Conservation (phyloP, 2,329 filamentous ascomycete species). For the Parafenestella ontariensis region DNA sequence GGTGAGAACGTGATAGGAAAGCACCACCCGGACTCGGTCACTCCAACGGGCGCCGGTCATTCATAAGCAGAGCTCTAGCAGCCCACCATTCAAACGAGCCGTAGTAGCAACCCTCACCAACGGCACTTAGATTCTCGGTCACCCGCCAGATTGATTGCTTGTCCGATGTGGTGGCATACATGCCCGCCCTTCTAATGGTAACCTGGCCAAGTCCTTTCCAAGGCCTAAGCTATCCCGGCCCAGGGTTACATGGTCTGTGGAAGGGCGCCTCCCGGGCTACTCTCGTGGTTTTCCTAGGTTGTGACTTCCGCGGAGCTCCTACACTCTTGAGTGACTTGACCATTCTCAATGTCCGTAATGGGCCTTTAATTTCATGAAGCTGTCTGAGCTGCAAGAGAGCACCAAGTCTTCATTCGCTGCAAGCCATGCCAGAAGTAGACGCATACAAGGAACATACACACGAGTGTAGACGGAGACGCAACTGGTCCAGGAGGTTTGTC, state of each 20-base stretch:
- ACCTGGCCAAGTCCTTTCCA: conserved; percentile 8
- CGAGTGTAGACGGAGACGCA: background rate
- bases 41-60: conserved; percentile 11
- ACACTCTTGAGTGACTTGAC: background rate
- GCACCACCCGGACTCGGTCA: conserved; percentile 5
- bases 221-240: conserved; percentile 6
- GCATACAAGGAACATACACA: background rate
- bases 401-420: background rate
- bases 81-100: conserved; percentile 11
- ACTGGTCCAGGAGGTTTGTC: conserved; percentile 5
- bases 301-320: background rate
- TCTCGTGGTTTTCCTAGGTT: background rate
- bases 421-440: background rate
- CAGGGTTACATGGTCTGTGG: conserved; percentile 11
- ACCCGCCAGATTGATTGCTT: conserved; percentile 22
- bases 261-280: conserved; percentile 9
- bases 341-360: background rate
- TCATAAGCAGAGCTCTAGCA: conserved; percentile 13
- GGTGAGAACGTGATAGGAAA: conserved; percentile 10
- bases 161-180: conserved; percentile 10
- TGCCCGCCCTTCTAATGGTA: conserved; percentile 10
- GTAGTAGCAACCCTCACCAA: conserved; percentile 20
- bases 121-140: conserved; percentile 22
- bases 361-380: background rate
- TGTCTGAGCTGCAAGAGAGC: background rate